Base-by-base conservation (phyloP, 805 yeast genomes). In the Lipomyces oligophaga region DNA sequence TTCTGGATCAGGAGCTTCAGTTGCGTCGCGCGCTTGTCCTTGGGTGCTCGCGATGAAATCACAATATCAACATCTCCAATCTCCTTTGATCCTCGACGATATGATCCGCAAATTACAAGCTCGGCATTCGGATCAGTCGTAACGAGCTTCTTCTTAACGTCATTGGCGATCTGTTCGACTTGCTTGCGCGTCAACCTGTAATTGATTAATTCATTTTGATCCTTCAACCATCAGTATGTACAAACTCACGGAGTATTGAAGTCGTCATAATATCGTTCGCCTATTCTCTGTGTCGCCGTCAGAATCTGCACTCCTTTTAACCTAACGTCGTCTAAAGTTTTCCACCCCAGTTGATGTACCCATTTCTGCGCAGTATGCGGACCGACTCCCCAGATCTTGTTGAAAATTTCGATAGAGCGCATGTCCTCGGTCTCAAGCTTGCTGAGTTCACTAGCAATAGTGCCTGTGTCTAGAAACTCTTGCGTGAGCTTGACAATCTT, bases 361-460 rank as follows among this genome's bases (percentile, higher is more conserved):
- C 55, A 54, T 6, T 45, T 50, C 8, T 30, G 5, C 18, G 58
- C 58, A 10, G 49, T 41, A 18, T 33, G 27, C 5, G 43, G 41
- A 1, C 58, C 58, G 10, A 54, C 58, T 18, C 58, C 58, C 52
- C 58, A 54, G 7, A 54, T 49, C 19, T 49, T 35, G 35, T 38
- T 36, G 19, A 54, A 26, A 13, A 30, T 28, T 28, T 49, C 41
- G 26, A 45, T 27, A 3, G 51, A 47, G 24, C 43, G 41, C 31
- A 43, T 18, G 21, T 54, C 50, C 1, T 41, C 41, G n/a, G 34
- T 19, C 13, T 44, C 32, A n/a, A 28, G 19, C 20, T n/a, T 27
- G 20, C n/a, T 16, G n/a, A 36, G 28, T 30, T 52, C 56, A 25
- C 57, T 52, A 13, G 35, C 45, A 10, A 54, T 38, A 18, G 32